A percentile compares a stretch with the other conserved stretches of the same genome.
phyloP scores from a whole-genome alignment of 1,284 basidiomycete genomes.

The Melanopsichium pennsylvanicum region DNA sequence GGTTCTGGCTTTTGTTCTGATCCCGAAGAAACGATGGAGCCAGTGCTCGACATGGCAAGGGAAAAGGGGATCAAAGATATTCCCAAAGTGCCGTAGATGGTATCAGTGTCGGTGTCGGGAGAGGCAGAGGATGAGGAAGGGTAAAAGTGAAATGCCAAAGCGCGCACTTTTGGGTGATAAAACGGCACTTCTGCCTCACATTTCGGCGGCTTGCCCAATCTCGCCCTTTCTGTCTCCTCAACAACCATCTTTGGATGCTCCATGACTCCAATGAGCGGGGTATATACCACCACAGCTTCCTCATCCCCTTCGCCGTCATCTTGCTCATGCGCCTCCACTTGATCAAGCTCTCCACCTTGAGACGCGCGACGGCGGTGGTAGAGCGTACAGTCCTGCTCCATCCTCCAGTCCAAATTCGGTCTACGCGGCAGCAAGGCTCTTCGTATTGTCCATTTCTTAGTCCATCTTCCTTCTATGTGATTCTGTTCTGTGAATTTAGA shows the following conservation, averaged over 20 bases:
- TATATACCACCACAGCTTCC: constrained; percentile 41
- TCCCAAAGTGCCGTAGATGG: constrained; percentile 62
- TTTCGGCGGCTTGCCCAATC: neutral
- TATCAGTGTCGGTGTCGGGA: neutral
- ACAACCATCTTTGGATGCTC: constrained; percentile 17
- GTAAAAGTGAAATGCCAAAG: constrained; percentile 52
- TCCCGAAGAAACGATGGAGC: too few species aligned
- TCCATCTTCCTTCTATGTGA: constrained; percentile 3
- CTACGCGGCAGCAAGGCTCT: constrained; percentile 39
- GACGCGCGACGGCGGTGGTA: constrained; percentile 18
- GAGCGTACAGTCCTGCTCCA: constrained; percentile 45
- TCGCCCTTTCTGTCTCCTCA: neutral
- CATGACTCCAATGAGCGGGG: constrained; percentile 18
- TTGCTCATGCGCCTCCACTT: neutral
- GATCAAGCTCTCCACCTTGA: neutral
- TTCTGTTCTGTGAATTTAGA: neutral
- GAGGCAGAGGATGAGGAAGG: neutral
- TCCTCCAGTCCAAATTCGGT: constrained; percentile 38
- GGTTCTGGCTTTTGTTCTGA: neutral
- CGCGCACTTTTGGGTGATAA: constrained; percentile 62
- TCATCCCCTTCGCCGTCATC: constrained; percentile 10
- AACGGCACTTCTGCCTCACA: constrained; percentile 50
- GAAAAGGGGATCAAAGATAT: constrained; percentile 70
- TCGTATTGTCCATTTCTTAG: constrained; percentile 26
- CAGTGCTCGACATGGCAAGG: too few species aligned